Percentiles rank a stretch among this genome's conserved stretches.
phyloP scores from a whole-genome alignment of 345 rosid genomes.

The Hypericum androsaemum region DNA sequence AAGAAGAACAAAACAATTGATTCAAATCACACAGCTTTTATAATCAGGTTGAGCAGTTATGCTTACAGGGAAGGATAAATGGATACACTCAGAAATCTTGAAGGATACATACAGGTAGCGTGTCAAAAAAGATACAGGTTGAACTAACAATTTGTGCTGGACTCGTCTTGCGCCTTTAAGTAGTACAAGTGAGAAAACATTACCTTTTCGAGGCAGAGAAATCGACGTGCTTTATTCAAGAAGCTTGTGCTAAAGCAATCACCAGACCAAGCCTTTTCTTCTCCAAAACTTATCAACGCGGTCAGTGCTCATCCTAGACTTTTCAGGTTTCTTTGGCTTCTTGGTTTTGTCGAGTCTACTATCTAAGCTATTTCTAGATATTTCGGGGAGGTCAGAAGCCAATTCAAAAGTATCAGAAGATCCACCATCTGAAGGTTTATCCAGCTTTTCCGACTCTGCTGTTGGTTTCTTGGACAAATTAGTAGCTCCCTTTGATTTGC shows the following conservation, averaged over 20 bases:
- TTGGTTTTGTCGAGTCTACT: conserved; percentile 89
- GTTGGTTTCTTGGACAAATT: conserved; percentile 29
- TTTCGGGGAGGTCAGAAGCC: conserved; percentile 59
- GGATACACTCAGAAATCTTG: too few relatives aligned
- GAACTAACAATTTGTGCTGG: conserved; percentile 15
- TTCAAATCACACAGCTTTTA: too few relatives aligned
- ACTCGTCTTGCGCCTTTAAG: conserved; percentile 12
- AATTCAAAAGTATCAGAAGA: conserved; percentile 60
- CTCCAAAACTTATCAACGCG: conserved; percentile 65
- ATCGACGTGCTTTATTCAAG: conserved; percentile 19
- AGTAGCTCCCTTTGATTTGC: conserved; percentile 41
- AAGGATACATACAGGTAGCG: conserved; percentile 22
- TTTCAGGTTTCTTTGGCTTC: conserved; percentile 73
- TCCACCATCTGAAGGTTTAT: conserved; percentile 44
- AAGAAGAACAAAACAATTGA: too few relatives aligned
- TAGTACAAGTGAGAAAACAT: conserved; percentile 10
- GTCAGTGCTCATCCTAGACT: conserved; percentile 92
- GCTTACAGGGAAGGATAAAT: too few relatives aligned
- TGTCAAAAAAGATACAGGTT: conserved; percentile 16
- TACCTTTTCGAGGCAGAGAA: conserved; percentile 17
- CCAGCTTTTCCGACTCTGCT: conserved; percentile 34
- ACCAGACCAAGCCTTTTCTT: conserved; percentile 70
- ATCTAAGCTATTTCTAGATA: conserved; percentile 91
- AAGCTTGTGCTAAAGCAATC: conserved; percentile 29
- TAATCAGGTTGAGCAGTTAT: too few relatives aligned